Base-by-base conservation (phyloP, 257 asterid genomes). In the Henckelia pumila region DNA sequence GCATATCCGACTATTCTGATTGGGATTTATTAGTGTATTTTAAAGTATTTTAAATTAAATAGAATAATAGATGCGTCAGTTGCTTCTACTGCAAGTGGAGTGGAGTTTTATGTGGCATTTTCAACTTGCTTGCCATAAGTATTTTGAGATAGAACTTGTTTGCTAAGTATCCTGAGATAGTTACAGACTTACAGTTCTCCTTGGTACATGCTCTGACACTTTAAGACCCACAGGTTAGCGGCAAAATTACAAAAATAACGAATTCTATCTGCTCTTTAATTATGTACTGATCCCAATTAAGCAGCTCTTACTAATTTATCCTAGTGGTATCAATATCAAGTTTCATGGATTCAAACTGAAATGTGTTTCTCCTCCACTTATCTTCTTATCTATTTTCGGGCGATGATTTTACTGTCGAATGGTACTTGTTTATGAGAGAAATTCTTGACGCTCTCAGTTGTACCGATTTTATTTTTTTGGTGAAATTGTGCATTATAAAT, bases 251-350 rank as follows among this genome's bases (percentile, higher is more conserved):
- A 35, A 8, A 0, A 35, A 8, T 9, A 35, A 35, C 2, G 44
- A 35, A 8, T 3, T 35, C 2, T 35, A 35, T 10, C 44, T 8
- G 2, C 44, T 35, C 44, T 8, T 8, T 35, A 8, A 7, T 35
- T 8, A 35, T 35, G 14, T 35, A 8, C 44, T 8, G 14, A 35
- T 35, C 70, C 37, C 5, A 19, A 62, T 59, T 53, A 32, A 64
- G 30, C 66, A 21, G 57, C n/a, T 44, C 53, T 55, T 55, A 32
- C n/a, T n/a, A 56, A 8, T 8, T 58, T 58, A 52, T 28, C 30
- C 20, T n/a, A 49, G 32, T 69, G 65, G 74, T 61, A 6, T 49
- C 53, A 47, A 60, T 21, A 20, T 68, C 61, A 61, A 28, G 28
- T n/a, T 61, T 30, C 60, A 7, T 21, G 53, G 17, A 13, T n/a